A percentile compares a stretch with the other conserved stretches of the same genome.
Conservation (phyloP, 225 moss, liverwort and hornwort genomes). For the Lunularia cruciata region DNA sequence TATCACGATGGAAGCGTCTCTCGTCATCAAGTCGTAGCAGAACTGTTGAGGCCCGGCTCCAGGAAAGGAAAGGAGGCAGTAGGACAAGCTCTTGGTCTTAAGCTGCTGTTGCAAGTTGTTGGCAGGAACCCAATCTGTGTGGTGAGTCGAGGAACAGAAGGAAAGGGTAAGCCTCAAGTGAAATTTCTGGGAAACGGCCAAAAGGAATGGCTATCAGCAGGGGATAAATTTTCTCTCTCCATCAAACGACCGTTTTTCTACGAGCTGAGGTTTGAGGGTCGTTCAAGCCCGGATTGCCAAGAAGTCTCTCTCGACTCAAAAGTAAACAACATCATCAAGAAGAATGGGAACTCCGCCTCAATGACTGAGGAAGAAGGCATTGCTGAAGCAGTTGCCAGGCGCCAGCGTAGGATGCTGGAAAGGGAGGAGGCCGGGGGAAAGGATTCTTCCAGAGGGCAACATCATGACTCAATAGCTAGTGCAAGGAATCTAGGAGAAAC, state of each 20-base stretch:
- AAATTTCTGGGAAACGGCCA: slow-evolving; percentile 31
- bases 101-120: slow-evolving; percentile 35
- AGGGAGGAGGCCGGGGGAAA: slow-evolving; percentile 20
- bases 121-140: slow-evolving; percentile 48
- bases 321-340: not conserved
- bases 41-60: slow-evolving; percentile 33
- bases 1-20: slow-evolving; percentile 32
- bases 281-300: not conserved
- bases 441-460: slow-evolving; percentile 11
- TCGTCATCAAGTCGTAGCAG: slow-evolving; percentile 37
- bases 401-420: slow-evolving; percentile 32
- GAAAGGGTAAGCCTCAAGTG: slow-evolving; percentile 1
- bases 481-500: not conserved
- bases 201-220: slow-evolving; percentile 31
- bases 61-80: slow-evolving; percentile 51
- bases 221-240: slow-evolving; percentile 40
- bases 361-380: slow-evolving; percentile 40
- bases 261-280: slow-evolving; percentile 16
- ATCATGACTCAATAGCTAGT: not conserved
- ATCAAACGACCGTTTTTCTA: slow-evolving; percentile 36
- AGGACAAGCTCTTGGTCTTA: slow-evolving; percentile 29
- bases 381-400: slow-evolving; percentile 45
- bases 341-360: slow-evolving; percentile 10
- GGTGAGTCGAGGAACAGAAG: slow-evolving; percentile 7
- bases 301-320: not conserved